These are phyloP conservation scores for Talaromyces sp. DNA, from an alignment of 2,329 filamentous ascomycete species.

Conservation along the genomic window DNA sequence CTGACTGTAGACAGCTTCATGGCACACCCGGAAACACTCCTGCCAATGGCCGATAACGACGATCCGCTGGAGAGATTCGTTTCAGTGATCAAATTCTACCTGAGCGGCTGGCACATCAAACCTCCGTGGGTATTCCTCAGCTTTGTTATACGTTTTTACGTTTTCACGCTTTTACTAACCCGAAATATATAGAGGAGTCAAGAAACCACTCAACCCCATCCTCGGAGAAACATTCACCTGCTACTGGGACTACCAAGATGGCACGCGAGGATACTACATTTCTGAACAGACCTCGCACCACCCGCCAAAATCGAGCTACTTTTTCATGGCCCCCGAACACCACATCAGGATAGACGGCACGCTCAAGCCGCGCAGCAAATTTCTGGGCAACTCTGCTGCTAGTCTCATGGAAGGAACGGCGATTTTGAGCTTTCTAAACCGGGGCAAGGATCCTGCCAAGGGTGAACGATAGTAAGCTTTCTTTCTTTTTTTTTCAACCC, in stretches of 20 bases:
- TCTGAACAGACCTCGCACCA: constrained; percentile 97
- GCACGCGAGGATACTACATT: constrained; percentile 88
- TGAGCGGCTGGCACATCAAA: constrained; percentile 98
- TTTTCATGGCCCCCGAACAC: constrained; percentile 94
- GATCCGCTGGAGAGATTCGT: constrained; percentile 88
- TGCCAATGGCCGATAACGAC: constrained; percentile 80
- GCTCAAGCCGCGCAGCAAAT: constrained; percentile 89
- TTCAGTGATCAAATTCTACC: constrained; percentile 94
- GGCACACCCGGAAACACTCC: constrained; percentile 94
- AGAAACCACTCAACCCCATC: constrained; percentile 96
- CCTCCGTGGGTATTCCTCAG: constrained; percentile 61
- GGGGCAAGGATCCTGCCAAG: constrained; percentile 56
- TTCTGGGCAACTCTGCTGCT: constrained; percentile 92
- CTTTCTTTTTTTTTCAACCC: constrained; percentile 14
- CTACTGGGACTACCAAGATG: constrained; percentile 87
- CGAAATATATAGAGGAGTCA: constrained; percentile 68
- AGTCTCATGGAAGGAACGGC: constrained; percentile 98
- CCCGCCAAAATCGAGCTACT: constrained; percentile 97
- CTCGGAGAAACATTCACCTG: constrained; percentile 91
- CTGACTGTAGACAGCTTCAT: constrained; percentile 67
- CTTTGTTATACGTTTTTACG: not conserved
- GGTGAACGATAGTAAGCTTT: constrained; percentile 80
- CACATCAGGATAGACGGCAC: constrained; percentile 93
- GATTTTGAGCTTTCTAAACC: constrained; percentile 75
- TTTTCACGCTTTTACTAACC: not conserved